Base-by-base conservation (phyloP, 305 asterid species). In the Caryopteris hybrid region DNA sequence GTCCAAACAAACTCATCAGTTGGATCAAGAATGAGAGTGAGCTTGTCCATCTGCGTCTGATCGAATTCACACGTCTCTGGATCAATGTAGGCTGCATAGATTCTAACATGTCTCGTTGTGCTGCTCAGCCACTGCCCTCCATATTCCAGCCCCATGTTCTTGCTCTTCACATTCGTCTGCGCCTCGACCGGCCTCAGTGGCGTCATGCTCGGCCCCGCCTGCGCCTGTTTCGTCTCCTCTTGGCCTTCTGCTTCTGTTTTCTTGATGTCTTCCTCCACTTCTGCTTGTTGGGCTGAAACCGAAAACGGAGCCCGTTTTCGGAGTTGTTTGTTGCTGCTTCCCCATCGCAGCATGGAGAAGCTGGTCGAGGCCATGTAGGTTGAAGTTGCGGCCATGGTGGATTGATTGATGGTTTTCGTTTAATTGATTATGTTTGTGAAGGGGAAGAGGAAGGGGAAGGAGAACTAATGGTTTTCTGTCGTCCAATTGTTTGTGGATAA, bases 101-200 rank as follows among this genome's bases (percentile, higher is more conserved):
- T 89, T 68, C 97, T 66, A 12, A 89, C 97, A 50, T 89, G 97
- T 31, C 97, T 64, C 6, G 96, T 89, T 9, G 95, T 79, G 70
- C 83, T 64, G 78, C 98, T 89, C 38, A 92, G 91, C 98, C 98
- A 91, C 66, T 92, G 90, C 12, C 96, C 86, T 9, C 98, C 98
- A 23, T 81, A 89, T 57, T 86, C 96, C 61, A 75, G 68, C 39
- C 66, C 68, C 95, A 91, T 79, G 73, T 85, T 84, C 77, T 86
- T 92, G 84, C 88, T 92, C 82, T 86, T 41, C 62, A 89, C 96
- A 43, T 89, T 87, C 54, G 54, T 0, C 58, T 92, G 96, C 21
- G 60, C 60, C 68, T 89, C 94, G 10, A 69, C 90, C 12, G 98
- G 96, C 66, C 93, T 82, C 10, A 69, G 92, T 9, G 31, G 75